Conservation (phyloP, 2,329 filamentous ascomycete genomes). For the Aschersonia sp. region DNA sequence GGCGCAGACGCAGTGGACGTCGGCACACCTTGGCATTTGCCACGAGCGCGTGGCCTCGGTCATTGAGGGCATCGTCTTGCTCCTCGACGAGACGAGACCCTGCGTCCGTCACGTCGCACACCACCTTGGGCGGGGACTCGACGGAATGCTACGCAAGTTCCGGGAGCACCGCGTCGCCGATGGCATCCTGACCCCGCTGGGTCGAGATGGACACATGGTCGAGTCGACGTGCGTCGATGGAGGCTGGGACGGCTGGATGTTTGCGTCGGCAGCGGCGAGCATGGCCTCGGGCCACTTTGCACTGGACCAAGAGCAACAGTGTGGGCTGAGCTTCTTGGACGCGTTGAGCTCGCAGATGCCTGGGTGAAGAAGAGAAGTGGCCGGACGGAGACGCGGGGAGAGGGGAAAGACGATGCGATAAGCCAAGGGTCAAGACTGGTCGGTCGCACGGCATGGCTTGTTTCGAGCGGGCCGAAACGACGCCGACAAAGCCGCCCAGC, state of each 20-base stretch:
- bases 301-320: conserved; percentile 9
- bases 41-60: conserved; percentile 16
- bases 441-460: too few species aligned
- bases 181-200: not conserved
- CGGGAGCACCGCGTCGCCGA: conserved; percentile 7
- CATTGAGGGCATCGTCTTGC: conserved; percentile 11
- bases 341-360: conserved; percentile 14
- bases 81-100: conserved; percentile 11
- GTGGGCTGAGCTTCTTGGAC: conserved; percentile 11
- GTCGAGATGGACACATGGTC: too few species aligned
- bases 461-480: too few species aligned
- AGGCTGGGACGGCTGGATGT: conserved; percentile 14
- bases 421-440: too few species aligned
- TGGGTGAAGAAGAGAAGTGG: not conserved
- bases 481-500: too few species aligned
- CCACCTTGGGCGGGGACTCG: conserved; percentile 14
- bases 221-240: too few species aligned
- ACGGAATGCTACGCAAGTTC: conserved; percentile 14
- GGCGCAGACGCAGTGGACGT: conserved; percentile 15
- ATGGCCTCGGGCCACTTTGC: conserved; percentile 2
- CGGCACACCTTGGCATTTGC: conserved; percentile 11
- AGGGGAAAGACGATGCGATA: conserved; percentile 33
- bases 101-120: conserved; percentile 15
- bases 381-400: too few species aligned
- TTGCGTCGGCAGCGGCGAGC: not conserved